These are phyloP conservation scores for Ganoderma sinense DNA, from an alignment of 1,284 basidiomycete species.

Conservation along the genomic window DNA sequence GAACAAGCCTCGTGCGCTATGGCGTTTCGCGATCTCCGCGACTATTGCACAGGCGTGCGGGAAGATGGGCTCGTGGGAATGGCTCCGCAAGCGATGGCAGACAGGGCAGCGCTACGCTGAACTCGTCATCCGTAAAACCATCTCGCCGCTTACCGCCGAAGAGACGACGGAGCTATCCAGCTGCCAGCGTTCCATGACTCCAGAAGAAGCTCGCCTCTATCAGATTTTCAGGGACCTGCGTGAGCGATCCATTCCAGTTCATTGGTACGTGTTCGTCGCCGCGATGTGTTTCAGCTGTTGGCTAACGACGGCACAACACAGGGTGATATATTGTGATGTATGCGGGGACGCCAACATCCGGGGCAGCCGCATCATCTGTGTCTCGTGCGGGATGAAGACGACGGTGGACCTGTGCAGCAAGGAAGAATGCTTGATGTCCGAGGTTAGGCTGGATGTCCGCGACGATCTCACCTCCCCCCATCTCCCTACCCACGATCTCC, in stretches of 20 bases:
- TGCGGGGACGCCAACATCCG: neutral
- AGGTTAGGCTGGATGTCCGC: constrained; percentile 4
- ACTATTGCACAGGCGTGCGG: constrained; percentile 18
- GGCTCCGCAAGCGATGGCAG: constrained; percentile 2
- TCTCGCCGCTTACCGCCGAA: neutral
- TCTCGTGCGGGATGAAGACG: constrained; percentile 8
- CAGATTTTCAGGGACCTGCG: constrained; percentile 6
- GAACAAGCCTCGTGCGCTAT: constrained; percentile 32
- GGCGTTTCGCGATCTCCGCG: constrained; percentile 35
- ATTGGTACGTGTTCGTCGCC: neutral
- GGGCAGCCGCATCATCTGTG: constrained; percentile 13
- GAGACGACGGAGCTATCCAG: constrained; percentile 5
- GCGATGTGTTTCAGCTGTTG: neutral
- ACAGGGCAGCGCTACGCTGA: constrained; percentile 1
- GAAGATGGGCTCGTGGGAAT: neutral
- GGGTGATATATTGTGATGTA: constrained; percentile 11
- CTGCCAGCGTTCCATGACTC: constrained; percentile 8
- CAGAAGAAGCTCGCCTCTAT: neutral
- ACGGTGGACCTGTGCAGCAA: constrained; percentile 14
- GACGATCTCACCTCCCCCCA: constrained; percentile 11
- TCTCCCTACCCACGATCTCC: constrained; percentile 7
- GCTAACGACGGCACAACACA: neutral
- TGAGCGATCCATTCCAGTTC: neutral
- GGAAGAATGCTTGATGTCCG: neutral
- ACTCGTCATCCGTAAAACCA: neutral